Evolutionary conservation across 208 protist genomes (phyloP).

Genomic region (Phytomonas sp.): DNA sequence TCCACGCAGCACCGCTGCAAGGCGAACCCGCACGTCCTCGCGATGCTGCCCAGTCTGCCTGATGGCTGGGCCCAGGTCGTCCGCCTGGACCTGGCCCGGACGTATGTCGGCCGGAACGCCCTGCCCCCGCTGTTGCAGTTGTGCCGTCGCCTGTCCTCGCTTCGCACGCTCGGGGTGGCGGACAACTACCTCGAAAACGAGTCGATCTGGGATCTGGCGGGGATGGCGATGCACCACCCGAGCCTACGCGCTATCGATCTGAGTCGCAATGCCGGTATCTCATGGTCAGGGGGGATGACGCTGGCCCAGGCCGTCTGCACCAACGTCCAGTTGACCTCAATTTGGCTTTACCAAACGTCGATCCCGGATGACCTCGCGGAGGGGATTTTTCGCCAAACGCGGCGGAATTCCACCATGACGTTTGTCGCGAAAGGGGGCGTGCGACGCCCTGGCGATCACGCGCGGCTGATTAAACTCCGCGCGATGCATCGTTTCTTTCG

Average conservation of each 20-base stretch:
- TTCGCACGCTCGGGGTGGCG: slow-evolving; percentile 33
- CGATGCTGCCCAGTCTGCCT: slow-evolving; percentile 32
- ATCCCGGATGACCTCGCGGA: slow-evolving; percentile 26
- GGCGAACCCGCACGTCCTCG: slow-evolving; percentile 26
- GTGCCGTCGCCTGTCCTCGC: slow-evolving; percentile 42
- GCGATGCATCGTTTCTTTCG: slow-evolving; percentile 56
- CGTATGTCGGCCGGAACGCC: slow-evolving; percentile 61
- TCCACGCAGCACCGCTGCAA: slow-evolving; percentile 30
- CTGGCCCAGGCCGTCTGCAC: slow-evolving; percentile 35
- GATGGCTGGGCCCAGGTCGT: slow-evolving; percentile 36
- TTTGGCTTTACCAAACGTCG: slow-evolving; percentile 33
- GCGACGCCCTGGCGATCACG: slow-evolving; percentile 39
- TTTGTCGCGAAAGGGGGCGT: slow-evolving; percentile 16
- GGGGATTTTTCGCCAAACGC: slow-evolving; percentile 41
- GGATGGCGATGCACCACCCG: slow-evolving; percentile 52
- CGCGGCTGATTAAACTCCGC: slow-evolving; percentile 48
- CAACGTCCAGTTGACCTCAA: slow-evolving; percentile 47
- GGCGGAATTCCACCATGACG: slow-evolving; percentile 38
- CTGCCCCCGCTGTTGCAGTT: slow-evolving; percentile 36
- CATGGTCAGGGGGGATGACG: slow-evolving; percentile 75
- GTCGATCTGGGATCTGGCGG: slow-evolving; percentile 41
- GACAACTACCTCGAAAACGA: slow-evolving; percentile 75
- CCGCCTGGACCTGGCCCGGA: slow-evolving; percentile 41
- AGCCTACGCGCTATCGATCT: slow-evolving; percentile 48
- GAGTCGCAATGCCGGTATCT: slow-evolving; percentile 52